A percentile compares a stretch with the other conserved stretches of the same genome.
These are phyloP conservation scores for Cryptosporidium tyzzeri DNA, from an alignment of 169 alveolate species.

Conservation along the genomic window DNA sequence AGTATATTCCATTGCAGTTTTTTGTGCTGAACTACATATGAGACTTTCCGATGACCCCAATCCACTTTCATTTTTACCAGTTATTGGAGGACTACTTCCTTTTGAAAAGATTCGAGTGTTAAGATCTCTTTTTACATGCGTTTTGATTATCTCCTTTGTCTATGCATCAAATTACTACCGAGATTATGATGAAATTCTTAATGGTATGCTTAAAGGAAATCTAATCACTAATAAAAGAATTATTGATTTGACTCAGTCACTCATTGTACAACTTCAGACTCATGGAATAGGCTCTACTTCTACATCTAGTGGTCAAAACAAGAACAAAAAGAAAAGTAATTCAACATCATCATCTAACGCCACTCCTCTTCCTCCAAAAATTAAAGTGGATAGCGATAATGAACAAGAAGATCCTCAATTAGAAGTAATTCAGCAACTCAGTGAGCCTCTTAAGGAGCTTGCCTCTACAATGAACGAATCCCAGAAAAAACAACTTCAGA, in stretches of 20 bases:
- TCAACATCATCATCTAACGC: background rate
- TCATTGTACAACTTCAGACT: conserved; percentile 56
- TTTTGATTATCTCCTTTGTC: conserved; percentile 25
- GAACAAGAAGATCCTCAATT: conserved; percentile 26
- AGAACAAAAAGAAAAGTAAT: conserved; percentile 10
- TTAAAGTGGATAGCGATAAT: conserved; percentile 64
- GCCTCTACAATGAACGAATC: conserved; percentile 72
- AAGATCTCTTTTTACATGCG: conserved; percentile 30
- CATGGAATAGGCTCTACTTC: conserved; percentile 29
- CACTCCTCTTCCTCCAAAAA: conserved; percentile 31
- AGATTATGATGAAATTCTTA: conserved; percentile 67
- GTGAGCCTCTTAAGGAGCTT: conserved; percentile 53
- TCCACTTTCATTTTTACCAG: conserved; percentile 50
- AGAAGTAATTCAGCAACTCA: conserved; percentile 37
- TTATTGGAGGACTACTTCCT: conserved; percentile 45
- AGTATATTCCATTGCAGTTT: conserved; percentile 63
- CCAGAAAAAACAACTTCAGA: conserved; percentile 58
- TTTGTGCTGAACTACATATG: conserved; percentile 70
- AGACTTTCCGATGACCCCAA: conserved; percentile 68
- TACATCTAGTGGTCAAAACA: background rate
- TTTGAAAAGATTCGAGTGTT: conserved; percentile 49
- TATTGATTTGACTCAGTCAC: conserved; percentile 67
- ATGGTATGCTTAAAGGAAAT: conserved; percentile 55
- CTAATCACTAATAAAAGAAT: conserved; percentile 63
- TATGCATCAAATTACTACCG: conserved; percentile 54